Percentiles rank a stretch among this genome's conserved stretches.
Conservation (phyloP, 2,329 filamentous ascomycete species). For the Diaporthe vaccinii region DNA sequence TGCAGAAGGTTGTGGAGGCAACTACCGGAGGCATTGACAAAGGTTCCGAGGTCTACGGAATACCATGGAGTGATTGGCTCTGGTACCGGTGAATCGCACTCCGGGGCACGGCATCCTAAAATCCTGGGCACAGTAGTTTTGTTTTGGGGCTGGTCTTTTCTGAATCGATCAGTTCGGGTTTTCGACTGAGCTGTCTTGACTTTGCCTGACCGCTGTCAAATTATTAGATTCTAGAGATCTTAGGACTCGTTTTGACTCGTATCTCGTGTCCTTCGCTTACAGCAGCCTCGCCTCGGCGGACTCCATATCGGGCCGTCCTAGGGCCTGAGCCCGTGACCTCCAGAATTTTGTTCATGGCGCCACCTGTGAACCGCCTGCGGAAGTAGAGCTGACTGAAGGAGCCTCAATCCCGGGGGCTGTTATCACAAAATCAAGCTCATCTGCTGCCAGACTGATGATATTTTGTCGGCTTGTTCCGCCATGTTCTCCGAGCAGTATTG, state of each 20-base stretch:
- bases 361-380: neutral
- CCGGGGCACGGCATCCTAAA: slow-evolving; percentile 10
- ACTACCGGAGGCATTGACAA: slow-evolving; percentile 16
- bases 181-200: neutral
- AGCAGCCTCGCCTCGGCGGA: slow-evolving; percentile 26
- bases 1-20: slow-evolving; percentile 25
- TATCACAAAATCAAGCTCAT: neutral
- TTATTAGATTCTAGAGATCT: neutral
- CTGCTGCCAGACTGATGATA: neutral
- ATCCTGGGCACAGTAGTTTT: slow-evolving; percentile 32
- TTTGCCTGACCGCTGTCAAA: neutral
- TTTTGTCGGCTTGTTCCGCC: slow-evolving; percentile 25
- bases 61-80: neutral
- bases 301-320: slow-evolving; percentile 22
- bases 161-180: neutral
- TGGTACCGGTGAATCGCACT: slow-evolving; percentile 18
- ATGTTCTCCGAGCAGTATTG: neutral
- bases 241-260: neutral
- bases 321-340: slow-evolving; percentile 1
- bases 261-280: neutral
- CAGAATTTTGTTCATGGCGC: neutral
- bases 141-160: slow-evolving; percentile 29
- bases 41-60: slow-evolving; percentile 14
- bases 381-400: neutral
- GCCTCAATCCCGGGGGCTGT: neutral